Conservation (phyloP, 176 grass and related monocot species). For the Stipa capillata region DNA sequence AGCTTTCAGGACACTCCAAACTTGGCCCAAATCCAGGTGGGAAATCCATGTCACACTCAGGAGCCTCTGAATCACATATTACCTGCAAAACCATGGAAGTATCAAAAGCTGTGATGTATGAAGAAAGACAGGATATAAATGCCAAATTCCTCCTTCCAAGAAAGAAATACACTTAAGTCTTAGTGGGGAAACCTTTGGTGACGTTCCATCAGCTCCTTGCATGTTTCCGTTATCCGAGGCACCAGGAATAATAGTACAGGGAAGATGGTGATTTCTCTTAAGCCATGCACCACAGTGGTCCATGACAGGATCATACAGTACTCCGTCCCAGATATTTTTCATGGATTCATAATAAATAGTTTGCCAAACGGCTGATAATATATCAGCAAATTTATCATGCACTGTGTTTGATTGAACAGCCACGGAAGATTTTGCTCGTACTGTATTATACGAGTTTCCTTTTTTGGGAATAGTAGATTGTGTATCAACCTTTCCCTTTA, state of each 20-base stretch:
- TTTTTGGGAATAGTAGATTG: slow-evolving; percentile 7
- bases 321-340: slow-evolving; percentile 59
- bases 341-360: slow-evolving; percentile 69
- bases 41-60: slow-evolving; percentile 42
- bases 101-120: background rate
- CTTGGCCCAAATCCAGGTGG: slow-evolving; percentile 80
- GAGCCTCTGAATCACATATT: slow-evolving; percentile 20
- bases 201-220: slow-evolving; percentile 25
- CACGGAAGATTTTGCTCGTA: background rate
- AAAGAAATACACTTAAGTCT: background rate
- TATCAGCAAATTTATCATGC: slow-evolving; percentile 37
- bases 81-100: slow-evolving; percentile 34
- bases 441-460: slow-evolving; percentile 9
- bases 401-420: background rate
- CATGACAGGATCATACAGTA: slow-evolving; percentile 58
- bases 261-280: slow-evolving; percentile 33
- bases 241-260: slow-evolving; percentile 10
- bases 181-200: slow-evolving; percentile 28
- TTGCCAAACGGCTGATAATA: slow-evolving; percentile 44
- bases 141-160: background rate
- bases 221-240: slow-evolving; percentile 16
- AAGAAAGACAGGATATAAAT: slow-evolving; percentile 9
- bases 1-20: slow-evolving; percentile 9
- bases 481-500: slow-evolving; percentile 26
- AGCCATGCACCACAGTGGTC: slow-evolving; percentile 63